Base-by-base conservation (phyloP, 495 filamentous ascomycete genomes). In the Hapsidospora chrysogenum region DNA sequence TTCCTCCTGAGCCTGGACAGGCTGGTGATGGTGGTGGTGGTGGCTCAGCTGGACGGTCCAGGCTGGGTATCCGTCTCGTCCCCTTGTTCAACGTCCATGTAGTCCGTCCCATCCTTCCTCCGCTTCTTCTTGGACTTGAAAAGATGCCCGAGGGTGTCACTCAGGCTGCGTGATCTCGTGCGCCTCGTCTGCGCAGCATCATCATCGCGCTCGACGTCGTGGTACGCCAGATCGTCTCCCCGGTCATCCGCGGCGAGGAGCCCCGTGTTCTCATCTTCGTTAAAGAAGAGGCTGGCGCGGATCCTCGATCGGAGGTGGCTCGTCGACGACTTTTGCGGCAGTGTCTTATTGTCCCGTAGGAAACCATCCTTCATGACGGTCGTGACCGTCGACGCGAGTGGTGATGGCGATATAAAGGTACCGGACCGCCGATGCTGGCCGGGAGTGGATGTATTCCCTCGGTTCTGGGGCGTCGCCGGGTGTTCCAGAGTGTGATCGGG, bases 111-210 rank as follows among this genome's bases (percentile, higher is more conserved):
- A 23, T 40, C 14, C 46, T 31, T 34, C 39, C 40, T 34, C 41
- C 39, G 23, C 33, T 44, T 41, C 33, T 39, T 49, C 17, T 43
- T 52, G 14, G 41, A 41, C 3, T 50, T 43, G 39, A 68, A 58
- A 21, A 69, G 46, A 23, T 60, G 57, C 13, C 63, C 58, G 2
- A 70, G 38, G 9, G 64, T 63, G 32, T 57, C 57, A 36, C 66
- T 70, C 21, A 70, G 37, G 47, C 63, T 70, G 36, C 50, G 22
- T 20, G 50, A 33, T 37, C 66, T 51, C 18, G 65, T 57, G 18
- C 62, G 43, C 16, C 52, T 51, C 13, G 53, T 46, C 13, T 49
- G 29, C 22, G 36, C 1, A 31, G 7, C 9, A 37, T 37, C 15
- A 25, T 23, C 21, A n/a, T n/a, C n/a, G n/a, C 16, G 14, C 9